Percentiles rank a stretch among this genome's conserved stretches.
Conservation (phyloP, 805 yeast species). For the Yamadazyma kitorensis region DNA sequence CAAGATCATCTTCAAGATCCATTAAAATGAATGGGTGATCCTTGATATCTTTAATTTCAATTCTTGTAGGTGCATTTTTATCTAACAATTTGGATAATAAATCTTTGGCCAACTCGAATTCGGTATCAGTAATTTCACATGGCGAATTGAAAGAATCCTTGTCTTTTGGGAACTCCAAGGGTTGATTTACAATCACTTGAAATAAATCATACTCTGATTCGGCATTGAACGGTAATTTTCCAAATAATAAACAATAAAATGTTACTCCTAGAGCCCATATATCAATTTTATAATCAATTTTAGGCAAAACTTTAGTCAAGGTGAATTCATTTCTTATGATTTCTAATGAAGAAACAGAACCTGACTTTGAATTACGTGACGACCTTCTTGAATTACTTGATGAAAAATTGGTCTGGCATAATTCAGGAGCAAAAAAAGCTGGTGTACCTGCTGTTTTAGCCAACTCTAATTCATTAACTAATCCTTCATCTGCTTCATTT, state of each 20-base stretch:
- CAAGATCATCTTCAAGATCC: conserved; percentile 38
- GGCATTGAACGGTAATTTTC: conserved; percentile 85
- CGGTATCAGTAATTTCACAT: conserved; percentile 38
- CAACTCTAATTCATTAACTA: conserved; percentile 63
- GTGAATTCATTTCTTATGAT: conserved; percentile 19
- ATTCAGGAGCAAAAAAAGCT: conserved; percentile 93
- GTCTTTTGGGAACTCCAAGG: conserved; percentile 53
- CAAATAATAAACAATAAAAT: conserved; percentile 81
- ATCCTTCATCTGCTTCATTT: conserved; percentile 43
- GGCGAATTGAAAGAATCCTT: conserved; percentile 36
- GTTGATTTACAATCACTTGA: conserved; percentile 68
- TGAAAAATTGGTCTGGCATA: conserved; percentile 61
- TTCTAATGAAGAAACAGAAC: conserved; percentile 22
- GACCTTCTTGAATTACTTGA: conserved; percentile 10
- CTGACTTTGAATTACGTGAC: conserved; percentile 7
- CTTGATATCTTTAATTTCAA: conserved; percentile 70
- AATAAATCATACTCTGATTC: conserved; percentile 84
- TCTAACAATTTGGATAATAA: conserved; percentile 58
- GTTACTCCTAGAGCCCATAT: conserved; percentile 98
- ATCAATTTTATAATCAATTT: conserved; percentile 80
- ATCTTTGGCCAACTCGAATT: conserved; percentile 51
- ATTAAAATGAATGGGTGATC: conserved; percentile 62
- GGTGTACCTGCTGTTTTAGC: conserved; percentile 98
- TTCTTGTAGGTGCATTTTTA: conserved; percentile 68
- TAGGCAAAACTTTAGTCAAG: conserved; percentile 31